A percentile compares a stretch with the other conserved stretches of the same genome.
Conservation (phyloP, 768 basidiomycete genomes). For the Termitomyces heimii region DNA sequence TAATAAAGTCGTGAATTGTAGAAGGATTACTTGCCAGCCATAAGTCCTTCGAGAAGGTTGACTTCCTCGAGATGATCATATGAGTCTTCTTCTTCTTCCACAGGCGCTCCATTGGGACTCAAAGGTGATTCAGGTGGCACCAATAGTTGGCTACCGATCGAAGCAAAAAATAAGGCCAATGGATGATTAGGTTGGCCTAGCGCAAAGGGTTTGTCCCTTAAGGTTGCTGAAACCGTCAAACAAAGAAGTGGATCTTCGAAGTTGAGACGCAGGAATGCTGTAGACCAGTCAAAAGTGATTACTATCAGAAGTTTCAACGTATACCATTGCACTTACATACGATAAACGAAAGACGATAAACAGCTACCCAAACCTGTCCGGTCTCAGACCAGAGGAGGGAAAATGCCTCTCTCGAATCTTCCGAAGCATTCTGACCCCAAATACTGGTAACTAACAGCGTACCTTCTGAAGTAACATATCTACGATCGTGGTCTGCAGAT, state of each 20-base stretch:
- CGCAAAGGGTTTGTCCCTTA: conserved; percentile 71
- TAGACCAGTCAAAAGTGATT: conserved; percentile 5
- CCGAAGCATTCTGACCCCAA: conserved; percentile 60
- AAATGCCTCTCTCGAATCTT: conserved; percentile 50
- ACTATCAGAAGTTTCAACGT: not conserved
- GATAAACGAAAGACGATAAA: conserved; percentile 72
- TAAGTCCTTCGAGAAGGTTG: conserved; percentile 49
- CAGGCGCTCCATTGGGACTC: conserved; percentile 19
- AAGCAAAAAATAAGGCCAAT: conserved; percentile 31
- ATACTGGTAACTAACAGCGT: conserved; percentile 62
- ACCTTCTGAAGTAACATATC: conserved; percentile 77
- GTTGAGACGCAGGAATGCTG: conserved; percentile 70
- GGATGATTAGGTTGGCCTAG: conserved; percentile 37
- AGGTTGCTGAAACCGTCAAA: conserved; percentile 78
- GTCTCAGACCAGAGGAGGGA: conserved; percentile 58
- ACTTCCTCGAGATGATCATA: conserved; percentile 54
- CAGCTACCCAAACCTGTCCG: conserved; percentile 65
- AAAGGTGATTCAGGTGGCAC: conserved; percentile 28
- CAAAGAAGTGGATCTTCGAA: conserved; percentile 75
- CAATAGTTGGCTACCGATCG: conserved; percentile 29
- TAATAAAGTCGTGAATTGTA: not conserved
- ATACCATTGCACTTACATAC: conserved; percentile 54
- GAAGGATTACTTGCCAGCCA: conserved; percentile 40
- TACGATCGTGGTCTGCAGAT: conserved; percentile 64
- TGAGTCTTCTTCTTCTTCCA: conserved; percentile 30